These are phyloP conservation scores for Neospermospora avenae DNA, from an alignment of 2,329 filamentous ascomycete species.

Conservation along the genomic window DNA sequence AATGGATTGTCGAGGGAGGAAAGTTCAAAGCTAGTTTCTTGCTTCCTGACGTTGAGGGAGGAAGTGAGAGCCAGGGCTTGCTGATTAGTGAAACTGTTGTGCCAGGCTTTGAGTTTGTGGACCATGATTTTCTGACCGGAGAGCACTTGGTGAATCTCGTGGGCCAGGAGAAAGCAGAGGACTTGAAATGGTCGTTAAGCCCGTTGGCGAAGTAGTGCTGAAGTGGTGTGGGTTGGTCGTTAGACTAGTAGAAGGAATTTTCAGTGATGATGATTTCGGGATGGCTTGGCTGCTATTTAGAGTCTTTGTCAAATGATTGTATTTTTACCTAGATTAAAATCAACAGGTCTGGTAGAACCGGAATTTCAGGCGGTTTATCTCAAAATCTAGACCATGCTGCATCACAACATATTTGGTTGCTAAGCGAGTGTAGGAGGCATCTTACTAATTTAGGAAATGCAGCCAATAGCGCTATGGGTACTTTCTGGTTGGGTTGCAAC, in stretches of 20 bases:
- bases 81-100: constrained; percentile 67
- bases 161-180: constrained; percentile 45
- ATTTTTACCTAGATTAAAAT: too few relatives aligned
- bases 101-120: constrained; percentile 63
- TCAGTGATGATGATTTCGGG: background rate
- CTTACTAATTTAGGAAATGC: too few relatives aligned
- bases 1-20: constrained; percentile 68
- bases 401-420: too few relatives aligned
- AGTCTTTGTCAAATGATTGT: too few relatives aligned
- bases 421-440: too few relatives aligned
- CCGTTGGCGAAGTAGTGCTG: constrained; percentile 26
- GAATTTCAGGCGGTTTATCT: too few relatives aligned
- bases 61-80: constrained; percentile 42
- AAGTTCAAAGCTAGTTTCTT: constrained; percentile 65
- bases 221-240: background rate
- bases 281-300: background rate
- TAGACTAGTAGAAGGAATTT: background rate
- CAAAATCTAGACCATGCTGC: too few relatives aligned
- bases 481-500: too few relatives aligned
- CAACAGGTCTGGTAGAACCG: too few relatives aligned
- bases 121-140: constrained; percentile 62
- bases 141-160: constrained; percentile 51
- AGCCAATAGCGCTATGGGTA: too few relatives aligned
- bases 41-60: constrained; percentile 43
- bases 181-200: constrained; percentile 47